A percentile compares a stretch with the other conserved stretches of the same genome.
Evolutionary conservation across 345 rosid species (phyloP).

Genomic region (Acer campestre): DNA sequence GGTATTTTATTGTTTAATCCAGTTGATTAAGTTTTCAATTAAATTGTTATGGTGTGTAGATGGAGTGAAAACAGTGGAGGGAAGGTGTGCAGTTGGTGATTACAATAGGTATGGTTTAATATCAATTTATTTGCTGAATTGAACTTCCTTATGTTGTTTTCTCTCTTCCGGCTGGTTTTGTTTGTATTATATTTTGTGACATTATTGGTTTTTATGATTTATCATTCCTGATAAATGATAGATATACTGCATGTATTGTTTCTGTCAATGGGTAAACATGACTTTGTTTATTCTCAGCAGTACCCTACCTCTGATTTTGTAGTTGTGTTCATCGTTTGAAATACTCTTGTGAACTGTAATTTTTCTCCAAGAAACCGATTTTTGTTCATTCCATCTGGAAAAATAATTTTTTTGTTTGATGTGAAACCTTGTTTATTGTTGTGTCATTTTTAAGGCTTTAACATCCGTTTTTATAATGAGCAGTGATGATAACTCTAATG

Average conservation of each 20-base stretch:
- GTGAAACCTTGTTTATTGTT: not conserved
- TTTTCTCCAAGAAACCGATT: not conserved
- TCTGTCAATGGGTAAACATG: not conserved
- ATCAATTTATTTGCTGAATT: not conserved
- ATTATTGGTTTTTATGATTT: not conserved
- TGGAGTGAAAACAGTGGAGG: constrained; percentile 49
- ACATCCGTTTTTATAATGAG: not conserved
- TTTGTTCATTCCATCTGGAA: not conserved
- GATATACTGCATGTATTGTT: not conserved
- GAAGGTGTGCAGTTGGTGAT: constrained; percentile 43
- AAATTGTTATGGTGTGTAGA: constrained; percentile 33
- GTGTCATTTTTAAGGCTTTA: not conserved
- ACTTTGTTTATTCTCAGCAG: not conserved
- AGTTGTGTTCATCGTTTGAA: not conserved
- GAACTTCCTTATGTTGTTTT: not conserved
- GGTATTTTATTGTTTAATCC: not conserved
- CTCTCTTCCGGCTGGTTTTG: not conserved
- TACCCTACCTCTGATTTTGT: not conserved
- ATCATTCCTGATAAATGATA: not conserved
- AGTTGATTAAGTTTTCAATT: constrained; percentile 12
- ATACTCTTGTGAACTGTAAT: not conserved
- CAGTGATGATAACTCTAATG: not conserved
- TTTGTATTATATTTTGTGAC: not conserved
- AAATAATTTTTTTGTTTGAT: not conserved
- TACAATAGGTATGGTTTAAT: constrained; percentile 37